These are phyloP conservation scores for Heterobasidion annosum DNA, from an alignment of 1,284 basidiomycete species.

Conservation along the genomic window DNA sequence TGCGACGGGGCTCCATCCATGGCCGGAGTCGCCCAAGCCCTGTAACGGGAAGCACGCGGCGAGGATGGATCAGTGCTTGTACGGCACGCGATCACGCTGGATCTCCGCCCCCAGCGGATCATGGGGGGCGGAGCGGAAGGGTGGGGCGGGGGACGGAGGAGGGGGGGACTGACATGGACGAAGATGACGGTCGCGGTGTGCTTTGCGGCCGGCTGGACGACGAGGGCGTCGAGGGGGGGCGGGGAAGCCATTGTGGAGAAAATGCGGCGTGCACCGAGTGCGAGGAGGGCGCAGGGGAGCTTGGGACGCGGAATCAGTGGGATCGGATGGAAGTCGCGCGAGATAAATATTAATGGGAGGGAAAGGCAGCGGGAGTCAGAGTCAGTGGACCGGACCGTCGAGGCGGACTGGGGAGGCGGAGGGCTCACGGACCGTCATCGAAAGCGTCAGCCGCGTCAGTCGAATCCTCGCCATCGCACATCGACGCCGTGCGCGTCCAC, in stretches of 20 bases:
- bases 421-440: too few relatives aligned
- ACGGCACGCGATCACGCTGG: too few relatives aligned
- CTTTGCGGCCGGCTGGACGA: constrained; percentile 42
- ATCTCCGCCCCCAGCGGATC: too few relatives aligned
- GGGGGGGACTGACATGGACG: constrained; percentile 56
- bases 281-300: not conserved
- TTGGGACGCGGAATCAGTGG: not conserved
- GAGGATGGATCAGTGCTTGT: not conserved
- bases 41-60: constrained; percentile 17
- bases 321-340: not conserved
- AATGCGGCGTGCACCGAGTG: not conserved
- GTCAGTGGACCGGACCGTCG: constrained; percentile 15
- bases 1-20: constrained; percentile 75
- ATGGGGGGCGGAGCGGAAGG: too few relatives aligned
- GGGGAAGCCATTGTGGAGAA: constrained; percentile 14
- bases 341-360: too few relatives aligned
- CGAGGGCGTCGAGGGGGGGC: constrained; percentile 32
- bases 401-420: too few relatives aligned
- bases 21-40: constrained; percentile 70
- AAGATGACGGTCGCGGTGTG: constrained; percentile 88
- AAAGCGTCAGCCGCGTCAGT: not conserved
- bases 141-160: too few relatives aligned
- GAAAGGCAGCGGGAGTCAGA: constrained; percentile 18
- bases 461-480: too few relatives aligned
- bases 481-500: too few relatives aligned